Base-by-base conservation (phyloP, 2,329 filamentous ascomycete species). In the Aspergillus ochraceus region DNA sequence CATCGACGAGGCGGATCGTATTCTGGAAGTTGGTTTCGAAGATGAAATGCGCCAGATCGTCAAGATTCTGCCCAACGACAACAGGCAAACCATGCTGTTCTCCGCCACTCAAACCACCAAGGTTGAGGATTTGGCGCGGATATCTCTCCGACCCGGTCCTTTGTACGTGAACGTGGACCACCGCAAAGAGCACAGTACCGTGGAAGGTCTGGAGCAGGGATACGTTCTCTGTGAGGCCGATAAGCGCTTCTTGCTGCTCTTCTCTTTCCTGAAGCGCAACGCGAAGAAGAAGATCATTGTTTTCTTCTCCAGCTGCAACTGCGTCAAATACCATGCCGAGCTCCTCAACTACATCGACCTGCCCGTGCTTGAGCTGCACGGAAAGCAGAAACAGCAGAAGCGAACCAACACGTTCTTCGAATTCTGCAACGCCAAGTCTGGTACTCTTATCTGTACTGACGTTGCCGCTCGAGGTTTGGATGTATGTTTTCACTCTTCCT, bases 341-440 rank as follows among this genome's bases (percentile, higher is more conserved):
- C 86, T 99, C 29, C 87, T 99, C 67, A 98, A 98, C 81, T 98
- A 97, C 80, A 97, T 98, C 70, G 95, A 98, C 76, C 84, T 97
- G 46, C 92, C 90, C 5, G 91, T 96, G 2, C 84, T 96, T 49
- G 90, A 91, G 68, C 83, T 96, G 8, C 91, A 96, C 76, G 95
- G 92, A 67, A 97, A 99, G 80, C 92, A 97, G 79, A 99, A 99
- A 79, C 95, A 99, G 78, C 92, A 97, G 78, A 97, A 97, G 77
- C 90, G 95, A n/a, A 99, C 95, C 24, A 96, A 96, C 74, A 97
- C 92, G 0, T 99, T 99, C 76, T 99, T 98, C 76, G 94, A 98
- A 75, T 99, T 99, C 75, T 89, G 87, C 72, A 92, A 93, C 70
- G 89, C 93, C 19, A 88, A 88, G 66, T 86, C 90, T 66, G 95